These are phyloP conservation scores for Cryptosporidium bovis DNA, from an alignment of 169 alveolate genomes.

Conservation along the genomic window DNA sequence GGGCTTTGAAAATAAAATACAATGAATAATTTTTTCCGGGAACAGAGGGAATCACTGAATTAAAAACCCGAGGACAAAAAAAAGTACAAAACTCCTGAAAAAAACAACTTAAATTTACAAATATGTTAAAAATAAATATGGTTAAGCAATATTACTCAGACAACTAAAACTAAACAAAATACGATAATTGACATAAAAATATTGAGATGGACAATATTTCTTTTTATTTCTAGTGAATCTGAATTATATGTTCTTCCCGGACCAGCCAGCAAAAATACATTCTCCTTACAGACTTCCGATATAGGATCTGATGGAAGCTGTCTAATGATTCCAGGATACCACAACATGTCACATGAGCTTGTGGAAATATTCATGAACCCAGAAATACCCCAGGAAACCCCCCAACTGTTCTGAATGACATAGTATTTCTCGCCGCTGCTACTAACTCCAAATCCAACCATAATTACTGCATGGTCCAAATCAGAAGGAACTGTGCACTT, in stretches of 20 bases:
- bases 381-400: conserved; percentile 57
- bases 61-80: neutral
- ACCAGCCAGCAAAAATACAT: conserved; percentile 27
- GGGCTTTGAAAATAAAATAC: neutral
- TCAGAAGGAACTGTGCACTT: conserved; percentile 47
- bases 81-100: neutral
- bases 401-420: conserved; percentile 74
- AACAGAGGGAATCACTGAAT: neutral
- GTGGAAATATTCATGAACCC: conserved; percentile 71
- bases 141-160: neutral
- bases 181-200: too few relatives aligned
- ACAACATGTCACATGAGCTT: conserved; percentile 58
- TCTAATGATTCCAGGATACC: conserved; percentile 70
- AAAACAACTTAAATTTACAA: neutral
- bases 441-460: conserved; percentile 71
- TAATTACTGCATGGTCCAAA: conserved; percentile 75
- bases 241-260: conserved; percentile 13
- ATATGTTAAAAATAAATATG: neutral
- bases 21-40: neutral
- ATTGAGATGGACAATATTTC: too few relatives aligned
- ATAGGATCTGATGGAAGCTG: conserved; percentile 18
- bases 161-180: too few relatives aligned
- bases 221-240: too few relatives aligned
- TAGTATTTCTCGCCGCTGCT: conserved; percentile 54
- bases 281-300: conserved; percentile 22